A percentile compares a stretch with the other conserved stretches of the same genome.
phyloP scores from a whole-genome alignment of 371 early-diverging fungal species.

The Blakeslea trispora region DNA sequence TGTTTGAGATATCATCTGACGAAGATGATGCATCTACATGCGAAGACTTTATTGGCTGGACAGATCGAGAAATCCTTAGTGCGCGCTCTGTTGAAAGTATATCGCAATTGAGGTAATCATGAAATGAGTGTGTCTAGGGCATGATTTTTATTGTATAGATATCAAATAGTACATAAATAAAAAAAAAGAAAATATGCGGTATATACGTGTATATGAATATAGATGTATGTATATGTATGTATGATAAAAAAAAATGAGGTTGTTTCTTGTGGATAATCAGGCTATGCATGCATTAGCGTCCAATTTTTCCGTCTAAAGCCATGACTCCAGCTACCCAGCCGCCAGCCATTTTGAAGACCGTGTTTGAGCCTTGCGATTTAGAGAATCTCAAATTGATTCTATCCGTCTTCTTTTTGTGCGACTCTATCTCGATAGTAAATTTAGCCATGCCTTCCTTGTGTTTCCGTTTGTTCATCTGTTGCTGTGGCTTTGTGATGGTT shows the following conservation, averaged over 20 bases:
- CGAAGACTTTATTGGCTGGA: constrained; percentile 41
- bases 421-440: constrained; percentile 37
- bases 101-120: too few relatives aligned
- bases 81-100: too few relatives aligned
- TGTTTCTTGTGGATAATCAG: neutral
- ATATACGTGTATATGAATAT: too few relatives aligned
- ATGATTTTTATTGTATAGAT: too few relatives aligned
- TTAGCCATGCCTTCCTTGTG: constrained; percentile 39
- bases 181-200: too few relatives aligned
- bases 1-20: constrained; percentile 15
- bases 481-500: constrained; percentile 5
- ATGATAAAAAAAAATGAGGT: too few relatives aligned
- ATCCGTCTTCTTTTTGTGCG: constrained; percentile 18
- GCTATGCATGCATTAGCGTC: constrained; percentile 5
- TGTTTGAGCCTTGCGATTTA: constrained; percentile 38
- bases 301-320: constrained; percentile 30
- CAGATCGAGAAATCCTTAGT: constrained; percentile 43
- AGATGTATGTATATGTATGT: too few relatives aligned
- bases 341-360: constrained; percentile 49
- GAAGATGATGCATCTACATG: constrained; percentile 18
- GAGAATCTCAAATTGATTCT: constrained; percentile 38
- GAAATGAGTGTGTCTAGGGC: too few relatives aligned
- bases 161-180: too few relatives aligned
- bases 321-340: constrained; percentile 49
- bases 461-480: constrained; percentile 14